Percentiles rank a stretch among this genome's conserved stretches.
Evolutionary conservation across 768 basidiomycete species (phyloP).

Genomic region (Pholiota conissans): DNA sequence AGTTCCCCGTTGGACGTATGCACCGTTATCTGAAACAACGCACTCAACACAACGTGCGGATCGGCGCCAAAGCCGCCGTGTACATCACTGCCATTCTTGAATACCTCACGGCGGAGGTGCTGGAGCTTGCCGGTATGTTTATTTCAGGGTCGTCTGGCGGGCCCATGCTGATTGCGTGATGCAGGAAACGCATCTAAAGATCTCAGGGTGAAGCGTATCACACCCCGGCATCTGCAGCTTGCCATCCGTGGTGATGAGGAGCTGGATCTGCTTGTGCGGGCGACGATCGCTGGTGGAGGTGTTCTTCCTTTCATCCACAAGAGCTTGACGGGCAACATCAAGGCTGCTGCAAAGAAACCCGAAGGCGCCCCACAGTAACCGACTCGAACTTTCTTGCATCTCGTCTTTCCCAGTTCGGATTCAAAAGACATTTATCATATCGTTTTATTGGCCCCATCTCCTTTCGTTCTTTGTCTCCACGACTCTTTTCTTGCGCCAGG

Average conservation of each 20-base stretch:
- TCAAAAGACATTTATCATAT: conserved; percentile 2
- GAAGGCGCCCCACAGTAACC: conserved; percentile 24
- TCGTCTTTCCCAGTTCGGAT: not conserved
- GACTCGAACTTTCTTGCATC: not conserved
- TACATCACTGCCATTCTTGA: conserved; percentile 96
- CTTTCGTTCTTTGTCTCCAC: not conserved
- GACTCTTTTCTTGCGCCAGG: conserved; percentile 2
- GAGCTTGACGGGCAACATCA: conserved; percentile 60
- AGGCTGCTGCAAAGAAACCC: conserved; percentile 47
- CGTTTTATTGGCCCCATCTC: not conserved
- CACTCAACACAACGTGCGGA: conserved; percentile 91
- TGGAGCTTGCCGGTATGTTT: conserved; percentile 87
- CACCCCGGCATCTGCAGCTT: conserved; percentile 92
- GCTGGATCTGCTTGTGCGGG: conserved; percentile 91
- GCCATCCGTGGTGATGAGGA: conserved; percentile 98
- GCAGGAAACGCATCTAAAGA: conserved; percentile 96
- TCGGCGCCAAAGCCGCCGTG: conserved; percentile 97
- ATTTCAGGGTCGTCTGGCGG: not conserved
- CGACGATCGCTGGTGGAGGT: conserved; percentile 91
- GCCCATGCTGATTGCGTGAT: not conserved
- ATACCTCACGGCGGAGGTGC: conserved; percentile 94
- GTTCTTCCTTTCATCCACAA: conserved; percentile 90
- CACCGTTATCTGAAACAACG: conserved; percentile 92
- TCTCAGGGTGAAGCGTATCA: conserved; percentile 95
- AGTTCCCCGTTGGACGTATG: conserved; percentile 98